Conservation (phyloP, 2,329 filamentous ascomycete genomes). For the Lecanicillium sp. region DNA sequence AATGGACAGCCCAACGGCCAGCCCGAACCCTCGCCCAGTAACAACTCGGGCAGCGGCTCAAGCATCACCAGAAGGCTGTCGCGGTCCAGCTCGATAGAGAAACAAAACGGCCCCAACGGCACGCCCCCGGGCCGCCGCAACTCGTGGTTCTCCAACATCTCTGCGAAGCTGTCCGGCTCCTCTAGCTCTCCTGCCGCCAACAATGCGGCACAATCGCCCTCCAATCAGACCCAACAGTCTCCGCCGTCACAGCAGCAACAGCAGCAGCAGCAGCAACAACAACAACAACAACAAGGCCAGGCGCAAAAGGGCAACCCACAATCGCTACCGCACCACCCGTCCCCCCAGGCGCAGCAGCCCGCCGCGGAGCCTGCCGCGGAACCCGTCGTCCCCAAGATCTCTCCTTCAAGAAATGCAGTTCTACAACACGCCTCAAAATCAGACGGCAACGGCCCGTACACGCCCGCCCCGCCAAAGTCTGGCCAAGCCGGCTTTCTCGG, state of each 20-base stretch:
- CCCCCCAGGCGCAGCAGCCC: slow-evolving; percentile 24
- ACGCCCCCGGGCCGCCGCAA: slow-evolving; percentile 49
- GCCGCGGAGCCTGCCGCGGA: slow-evolving; percentile 24
- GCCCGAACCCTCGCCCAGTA: slow-evolving; percentile 1
- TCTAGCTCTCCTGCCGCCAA: slow-evolving; percentile 20
- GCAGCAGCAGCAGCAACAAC: slow-evolving; percentile 15
- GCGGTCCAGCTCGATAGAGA: slow-evolving; percentile 29
- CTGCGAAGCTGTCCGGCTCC: slow-evolving; percentile 77
- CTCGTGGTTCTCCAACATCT: slow-evolving; percentile 91
- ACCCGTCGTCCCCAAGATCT: slow-evolving; percentile 38
- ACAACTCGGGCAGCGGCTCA: slow-evolving; percentile 16
- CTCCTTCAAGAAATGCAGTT: slow-evolving; percentile 49
- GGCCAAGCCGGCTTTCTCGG: slow-evolving; percentile 67
- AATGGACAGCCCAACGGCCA: slow-evolving; percentile 19
- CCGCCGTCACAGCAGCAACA: slow-evolving; percentile 21
- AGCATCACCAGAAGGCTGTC: slow-evolving; percentile 18
- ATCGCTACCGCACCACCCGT: slow-evolving; percentile 12
- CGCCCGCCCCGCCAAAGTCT: slow-evolving; percentile 65
- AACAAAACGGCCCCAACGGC: slow-evolving; percentile 17
- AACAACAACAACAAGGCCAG: slow-evolving; percentile 22
- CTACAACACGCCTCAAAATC: slow-evolving; percentile 47
- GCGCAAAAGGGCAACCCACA: neutral
- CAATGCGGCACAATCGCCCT: slow-evolving; percentile 17
- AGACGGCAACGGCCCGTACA: slow-evolving; percentile 59
- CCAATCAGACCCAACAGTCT: slow-evolving; percentile 11